Evolutionary conservation across 306 rosid species (phyloP).

Genomic region (Arachis stenosperma): DNA sequence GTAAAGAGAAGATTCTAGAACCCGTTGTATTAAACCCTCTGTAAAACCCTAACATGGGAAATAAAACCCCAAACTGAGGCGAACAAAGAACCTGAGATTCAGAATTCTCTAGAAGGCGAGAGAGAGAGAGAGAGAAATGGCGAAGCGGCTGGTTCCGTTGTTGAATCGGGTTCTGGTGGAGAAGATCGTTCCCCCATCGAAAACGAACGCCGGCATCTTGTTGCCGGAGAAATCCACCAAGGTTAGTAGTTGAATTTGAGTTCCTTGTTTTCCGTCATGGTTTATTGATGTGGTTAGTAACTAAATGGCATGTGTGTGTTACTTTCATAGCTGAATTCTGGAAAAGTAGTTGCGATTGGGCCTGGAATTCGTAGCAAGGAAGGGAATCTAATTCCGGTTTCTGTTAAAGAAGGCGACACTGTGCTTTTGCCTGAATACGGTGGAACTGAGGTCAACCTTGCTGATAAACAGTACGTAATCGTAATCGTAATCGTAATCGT

Average conservation of each 20-base stretch:
- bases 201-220: conserved; percentile 64
- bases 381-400: conserved; percentile 58
- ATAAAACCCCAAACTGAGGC: not conserved
- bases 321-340: conserved; percentile 61
- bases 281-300: too few species aligned
- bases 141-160: conserved; percentile 73
- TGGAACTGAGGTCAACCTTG: conserved; percentile 75
- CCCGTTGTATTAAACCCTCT: conserved; percentile 36
- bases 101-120: not conserved
- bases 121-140: conserved; percentile 45
- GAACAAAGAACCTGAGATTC: not conserved
- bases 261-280: too few species aligned
- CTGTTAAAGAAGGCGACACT: conserved; percentile 75
- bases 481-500: not conserved
- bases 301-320: too few species aligned
- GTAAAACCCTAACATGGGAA: conserved; percentile 43
- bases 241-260: conserved; percentile 36
- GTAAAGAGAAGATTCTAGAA: conserved; percentile 21
- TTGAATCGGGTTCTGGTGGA: conserved; percentile 76
- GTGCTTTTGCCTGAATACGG: conserved; percentile 81
- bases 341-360: conserved; percentile 71
- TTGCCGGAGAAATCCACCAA: conserved; percentile 65
- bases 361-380: conserved; percentile 65
- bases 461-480: conserved; percentile 63
- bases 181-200: conserved; percentile 71